Conservation (phyloP, 495 filamentous ascomycete genomes). For the Penicillium manginii region DNA sequence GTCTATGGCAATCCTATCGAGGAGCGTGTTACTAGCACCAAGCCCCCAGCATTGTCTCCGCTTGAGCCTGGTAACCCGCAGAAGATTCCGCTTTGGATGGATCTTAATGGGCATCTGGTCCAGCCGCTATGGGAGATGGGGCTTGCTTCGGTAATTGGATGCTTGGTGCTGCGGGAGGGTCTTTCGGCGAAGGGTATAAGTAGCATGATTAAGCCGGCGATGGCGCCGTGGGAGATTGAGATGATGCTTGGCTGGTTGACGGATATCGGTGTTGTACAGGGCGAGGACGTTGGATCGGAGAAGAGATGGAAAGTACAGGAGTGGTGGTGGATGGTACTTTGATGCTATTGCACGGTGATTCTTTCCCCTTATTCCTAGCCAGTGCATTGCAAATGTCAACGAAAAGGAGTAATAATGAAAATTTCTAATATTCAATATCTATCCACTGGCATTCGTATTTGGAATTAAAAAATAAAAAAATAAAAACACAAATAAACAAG, state of each 20-base stretch:
- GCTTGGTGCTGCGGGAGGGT: conserved; percentile 63
- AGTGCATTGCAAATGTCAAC: neutral
- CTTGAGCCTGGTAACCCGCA: conserved; percentile 15
- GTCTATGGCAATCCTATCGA: conserved; percentile 60
- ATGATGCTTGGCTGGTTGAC: conserved; percentile 68
- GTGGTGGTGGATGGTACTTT: conserved; percentile 72
- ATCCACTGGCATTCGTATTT: neutral
- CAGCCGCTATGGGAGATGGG: conserved; percentile 66
- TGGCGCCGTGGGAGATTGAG: conserved; percentile 71
- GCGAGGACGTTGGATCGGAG: conserved; percentile 31
- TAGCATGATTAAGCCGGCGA: conserved; percentile 58
- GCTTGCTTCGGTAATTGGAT: conserved; percentile 59
- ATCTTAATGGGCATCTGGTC: conserved; percentile 70
- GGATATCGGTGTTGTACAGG: conserved; percentile 47
- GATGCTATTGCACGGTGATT: neutral
- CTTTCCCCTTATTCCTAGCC: neutral
- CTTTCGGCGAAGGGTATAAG: conserved; percentile 55
- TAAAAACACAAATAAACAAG: neutral
- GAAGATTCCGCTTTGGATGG: conserved; percentile 77
- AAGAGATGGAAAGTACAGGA: conserved; percentile 55
- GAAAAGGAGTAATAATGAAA: neutral
- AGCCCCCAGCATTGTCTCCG: conserved; percentile 32
- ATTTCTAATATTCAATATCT: neutral
- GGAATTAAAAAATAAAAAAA: neutral
- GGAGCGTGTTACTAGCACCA: conserved; percentile 19